Evolutionary conservation across 192 early-diverging fungal species (phyloP), one percentile per base, ranked within the genome.

Genomic region (Coemansia sp.): DNA sequence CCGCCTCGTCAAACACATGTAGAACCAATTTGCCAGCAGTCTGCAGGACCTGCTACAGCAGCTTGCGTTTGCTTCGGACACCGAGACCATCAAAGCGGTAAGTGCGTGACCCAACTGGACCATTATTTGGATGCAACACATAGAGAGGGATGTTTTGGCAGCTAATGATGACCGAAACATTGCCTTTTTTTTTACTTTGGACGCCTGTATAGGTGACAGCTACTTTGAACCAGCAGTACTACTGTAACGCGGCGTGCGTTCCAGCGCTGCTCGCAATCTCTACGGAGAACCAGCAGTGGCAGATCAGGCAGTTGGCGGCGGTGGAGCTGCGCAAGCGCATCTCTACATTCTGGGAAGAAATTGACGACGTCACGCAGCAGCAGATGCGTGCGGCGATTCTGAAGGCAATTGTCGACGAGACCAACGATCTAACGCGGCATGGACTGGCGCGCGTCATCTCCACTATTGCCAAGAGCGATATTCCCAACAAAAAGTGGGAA

Each of bases 321-420:
- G 94, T 97, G 27, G 95, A 97, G 84, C 85, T 93, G 65, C 89
- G 92, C 65, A 97, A 97, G 73, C 89, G 90, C 59, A 78, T 91
- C 40, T 63, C 84, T 20, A 90, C 86, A 78, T 90, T 85, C 84
- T 97, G 94, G 94, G 71, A 80, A n/a, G 80, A 87, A 9, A 59
- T 94, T 10, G 88, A 87, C 40, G 80, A 67, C 20, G 72, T 71
- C 12, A 78, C 76, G 24, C 80, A 89, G 62, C 81, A 78, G 49
- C 70, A 76, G 53, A 87, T 95, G 59, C 91, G 91, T 61, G 76
- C 82, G 32, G 76, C 85, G 20, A 76, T 96, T 27, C 73, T 95
- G n/a, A 82, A 90, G 52, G 86, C 89, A 34, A 87, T 92, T 38
- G 64, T 95, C 11, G 82, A 83, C 34, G 95, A 97, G 70, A 86